Base-by-base conservation (phyloP, 257 asterid species). In the Solanum bulbocastanum region DNA sequence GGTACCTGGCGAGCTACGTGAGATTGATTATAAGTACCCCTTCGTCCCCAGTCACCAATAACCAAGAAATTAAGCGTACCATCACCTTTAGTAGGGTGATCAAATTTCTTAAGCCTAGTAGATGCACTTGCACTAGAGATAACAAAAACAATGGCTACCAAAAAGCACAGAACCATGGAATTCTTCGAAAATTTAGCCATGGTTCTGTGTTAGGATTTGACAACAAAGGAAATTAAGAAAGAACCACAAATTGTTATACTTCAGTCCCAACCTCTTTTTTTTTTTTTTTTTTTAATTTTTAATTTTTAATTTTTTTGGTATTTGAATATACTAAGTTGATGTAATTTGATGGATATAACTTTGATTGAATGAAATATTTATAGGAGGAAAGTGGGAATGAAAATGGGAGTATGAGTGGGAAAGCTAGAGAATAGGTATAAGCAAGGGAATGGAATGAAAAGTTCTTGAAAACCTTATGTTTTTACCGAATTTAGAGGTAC, bases 21-120 rank as follows among this genome's bases (percentile, higher is more conserved):
- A 65, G 99, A 96, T 94, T 97, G 99, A 84, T 97, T 97, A 52
- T 5, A 94, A 33, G 90, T 90, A 72, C 99, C 99, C 42, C 89
- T 92, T 90, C 99, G 91, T 90, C 99, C 99, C 99, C 99, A 97
- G 83, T 97, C 99, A 66, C 99, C 99, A 60, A 97, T 23, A 32
- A 97, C 99, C 90, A 97, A 90, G 87, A 97, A 97, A 46, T 91
- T 93, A 22, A 97, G 91, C 6, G 91, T 86, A 1, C 92, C 96
- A 66, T 93, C 98, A 15, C 91, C 92, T 88, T 90, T 93, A 0
- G 92, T 78, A 8, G 93, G 94, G 36, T 95, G 98, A 56, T 95
- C 92, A 60, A 97, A 91, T 78, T 86, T 93, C 65, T 87, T 94
- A 81, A 96, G 91, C 90, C 92, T 93, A 46, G 37, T 27, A 0